Conservation (phyloP, 2,329 filamentous ascomycete species). For the Simplicillium aogashimaense region DNA sequence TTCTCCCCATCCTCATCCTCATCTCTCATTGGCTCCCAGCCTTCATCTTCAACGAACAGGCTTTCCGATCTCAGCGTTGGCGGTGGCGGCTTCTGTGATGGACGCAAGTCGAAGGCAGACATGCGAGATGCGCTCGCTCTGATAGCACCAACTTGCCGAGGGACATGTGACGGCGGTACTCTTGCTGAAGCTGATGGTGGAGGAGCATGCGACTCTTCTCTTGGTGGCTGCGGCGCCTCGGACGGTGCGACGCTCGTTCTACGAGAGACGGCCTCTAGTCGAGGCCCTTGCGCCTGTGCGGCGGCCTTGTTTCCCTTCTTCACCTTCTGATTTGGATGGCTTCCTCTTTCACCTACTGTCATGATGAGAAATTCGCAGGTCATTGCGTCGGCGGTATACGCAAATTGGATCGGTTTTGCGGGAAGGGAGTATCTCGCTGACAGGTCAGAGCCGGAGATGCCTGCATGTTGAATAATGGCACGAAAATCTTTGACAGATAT, state of each 20-base stretch:
- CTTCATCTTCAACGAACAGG: slow-evolving; percentile 67
- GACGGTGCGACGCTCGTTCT: slow-evolving; percentile 29
- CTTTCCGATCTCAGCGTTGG: slow-evolving; percentile 54
- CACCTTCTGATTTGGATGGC: slow-evolving; percentile 34
- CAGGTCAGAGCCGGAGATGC: slow-evolving; percentile 55
- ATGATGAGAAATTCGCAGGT: slow-evolving; percentile 71
- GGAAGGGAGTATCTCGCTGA: slow-evolving; percentile 62
- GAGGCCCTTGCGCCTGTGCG: slow-evolving; percentile 22
- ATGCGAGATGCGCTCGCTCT: slow-evolving; percentile 24
- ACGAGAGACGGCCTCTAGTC: slow-evolving; percentile 37
- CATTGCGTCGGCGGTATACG: slow-evolving; percentile 59
- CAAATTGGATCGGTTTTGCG: slow-evolving; percentile 61
- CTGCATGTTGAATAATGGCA: slow-evolving; percentile 67
- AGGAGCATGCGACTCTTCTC: slow-evolving; percentile 3
- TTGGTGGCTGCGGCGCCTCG: slow-evolving; percentile 15
- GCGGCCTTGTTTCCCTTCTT: slow-evolving; percentile 34
- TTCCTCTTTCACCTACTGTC: slow-evolving; percentile 61
- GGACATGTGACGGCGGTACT: slow-evolving; percentile 17
- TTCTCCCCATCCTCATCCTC: slow-evolving; percentile 54
- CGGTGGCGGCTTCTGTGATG: slow-evolving; percentile 42
- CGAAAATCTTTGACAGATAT: slow-evolving; percentile 79
- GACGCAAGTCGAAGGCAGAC: slow-evolving; percentile 34
- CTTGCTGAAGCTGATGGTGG: slow-evolving; percentile 14
- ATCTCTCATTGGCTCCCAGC: slow-evolving; percentile 60
- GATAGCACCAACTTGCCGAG: slow-evolving; percentile 22